These are phyloP conservation scores for Penicillium cataractarum DNA, from an alignment of 495 filamentous ascomycete species.

Conservation along the genomic window DNA sequence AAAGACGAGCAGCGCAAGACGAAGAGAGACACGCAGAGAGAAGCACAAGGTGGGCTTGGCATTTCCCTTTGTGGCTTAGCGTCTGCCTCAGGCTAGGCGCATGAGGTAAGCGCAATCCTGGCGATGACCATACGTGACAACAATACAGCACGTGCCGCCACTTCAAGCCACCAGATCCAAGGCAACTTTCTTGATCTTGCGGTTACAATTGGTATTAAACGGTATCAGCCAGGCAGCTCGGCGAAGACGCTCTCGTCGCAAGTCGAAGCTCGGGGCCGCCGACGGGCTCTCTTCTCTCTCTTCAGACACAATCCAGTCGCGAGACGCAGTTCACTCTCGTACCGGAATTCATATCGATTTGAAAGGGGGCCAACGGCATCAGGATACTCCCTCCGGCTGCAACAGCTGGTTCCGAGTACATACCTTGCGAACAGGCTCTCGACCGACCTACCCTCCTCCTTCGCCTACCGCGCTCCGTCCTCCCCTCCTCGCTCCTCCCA, in stretches of 20 bases:
- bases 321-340: not conserved
- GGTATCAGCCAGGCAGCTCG: conserved; percentile 20
- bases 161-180: not conserved
- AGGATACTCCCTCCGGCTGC: conserved; percentile 13
- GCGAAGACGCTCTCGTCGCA: conserved; percentile 33
- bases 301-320: conserved; percentile 14
- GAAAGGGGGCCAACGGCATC: not conserved
- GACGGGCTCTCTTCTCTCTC: conserved; percentile 6
- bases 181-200: not conserved
- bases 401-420: conserved; percentile 30
- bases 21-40: conserved; percentile 25
- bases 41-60: conserved; percentile 33
- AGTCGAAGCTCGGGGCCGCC: conserved; percentile 19
- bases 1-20: conserved; percentile 20
- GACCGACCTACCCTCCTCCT: conserved; percentile 25
- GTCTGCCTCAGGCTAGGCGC: conserved; percentile 7
- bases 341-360: not conserved
- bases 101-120: conserved; percentile 18
- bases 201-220: conserved; percentile 11
- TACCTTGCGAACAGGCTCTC: conserved; percentile 24
- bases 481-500: conserved; percentile 23
- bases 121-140: conserved; percentile 18
- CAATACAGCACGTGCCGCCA: conserved; percentile 14
- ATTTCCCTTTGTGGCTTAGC: conserved; percentile 40
- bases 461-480: conserved; percentile 21